phyloP scores from a whole-genome alignment of 352 stramenopile genomes.

The Globisporangium paroecandrum region DNA sequence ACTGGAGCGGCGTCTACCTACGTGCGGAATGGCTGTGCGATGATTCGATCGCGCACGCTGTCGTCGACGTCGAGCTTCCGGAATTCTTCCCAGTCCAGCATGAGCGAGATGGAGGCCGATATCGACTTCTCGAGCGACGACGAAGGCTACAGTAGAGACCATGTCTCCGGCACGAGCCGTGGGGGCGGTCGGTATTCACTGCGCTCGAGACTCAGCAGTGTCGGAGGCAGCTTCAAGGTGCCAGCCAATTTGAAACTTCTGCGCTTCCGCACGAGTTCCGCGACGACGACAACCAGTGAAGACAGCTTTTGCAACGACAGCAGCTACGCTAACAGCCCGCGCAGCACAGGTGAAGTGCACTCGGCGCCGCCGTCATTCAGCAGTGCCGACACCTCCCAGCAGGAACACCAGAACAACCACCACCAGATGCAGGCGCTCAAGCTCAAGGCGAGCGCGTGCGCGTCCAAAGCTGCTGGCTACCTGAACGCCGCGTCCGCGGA shows the following conservation, averaged over 20 bases:
- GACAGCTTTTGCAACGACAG: conserved; percentile 21
- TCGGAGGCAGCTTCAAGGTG: conserved; percentile 27
- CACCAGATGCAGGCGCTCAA: conserved; percentile 36
- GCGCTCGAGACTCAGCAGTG: conserved; percentile 21
- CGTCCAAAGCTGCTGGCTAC: conserved; percentile 42
- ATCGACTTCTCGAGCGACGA: conserved; percentile 64
- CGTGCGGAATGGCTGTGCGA: conserved; percentile 19
- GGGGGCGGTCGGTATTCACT: not conserved
- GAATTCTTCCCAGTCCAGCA: conserved; percentile 1
- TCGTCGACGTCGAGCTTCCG: conserved; percentile 14
- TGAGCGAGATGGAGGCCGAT: conserved; percentile 23
- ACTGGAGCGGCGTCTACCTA: conserved; percentile 6
- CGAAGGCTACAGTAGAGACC: conserved; percentile 35
- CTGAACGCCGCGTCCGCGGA: conserved; percentile 52
- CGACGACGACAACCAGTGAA: conserved; percentile 46
- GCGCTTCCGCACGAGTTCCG: conserved; percentile 49
- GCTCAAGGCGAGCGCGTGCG: conserved; percentile 30
- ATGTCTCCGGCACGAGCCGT: conserved; percentile 22
- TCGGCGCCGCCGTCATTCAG: conserved; percentile 17
- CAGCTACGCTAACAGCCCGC: conserved; percentile 20
- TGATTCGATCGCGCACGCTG: conserved; percentile 18
- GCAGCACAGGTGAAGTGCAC: conserved; percentile 10
- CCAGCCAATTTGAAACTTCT: conserved; percentile 32
- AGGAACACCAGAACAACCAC: conserved; percentile 24
- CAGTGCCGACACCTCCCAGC: conserved; percentile 15